Percentiles rank a stretch among this genome's conserved stretches.
phyloP scores from a whole-genome alignment of 305 asterid genomes.

The Fraxinus xanthoxyloides region DNA sequence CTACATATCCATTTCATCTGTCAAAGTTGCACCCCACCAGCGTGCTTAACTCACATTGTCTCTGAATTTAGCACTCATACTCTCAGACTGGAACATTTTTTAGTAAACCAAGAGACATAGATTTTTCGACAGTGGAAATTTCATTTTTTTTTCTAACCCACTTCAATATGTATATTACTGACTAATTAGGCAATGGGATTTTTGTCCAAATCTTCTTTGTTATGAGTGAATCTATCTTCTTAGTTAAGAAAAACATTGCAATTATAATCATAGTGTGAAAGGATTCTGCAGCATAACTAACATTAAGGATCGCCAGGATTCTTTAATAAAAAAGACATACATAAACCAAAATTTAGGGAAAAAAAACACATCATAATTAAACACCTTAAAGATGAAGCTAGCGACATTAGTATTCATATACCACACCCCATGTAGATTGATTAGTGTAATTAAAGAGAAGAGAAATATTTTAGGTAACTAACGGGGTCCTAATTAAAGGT shows the following conservation, averaged over 20 bases:
- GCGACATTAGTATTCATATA: slow-evolving; percentile 34
- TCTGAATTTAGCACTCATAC: slow-evolving; percentile 9
- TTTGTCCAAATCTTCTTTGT: slow-evolving; percentile 33
- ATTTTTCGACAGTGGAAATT: background rate
- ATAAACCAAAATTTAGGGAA: background rate
- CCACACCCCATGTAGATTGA: slow-evolving; percentile 32
- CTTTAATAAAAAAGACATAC: slow-evolving; percentile 26
- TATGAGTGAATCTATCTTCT: slow-evolving; percentile 26
- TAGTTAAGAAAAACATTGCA: background rate
- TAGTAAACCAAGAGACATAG: slow-evolving; percentile 24
- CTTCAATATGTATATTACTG: background rate
- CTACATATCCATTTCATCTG: too few species aligned
- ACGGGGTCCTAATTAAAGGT: slow-evolving; percentile 27
- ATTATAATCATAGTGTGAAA: background rate
- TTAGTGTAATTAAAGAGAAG: slow-evolving; percentile 3
- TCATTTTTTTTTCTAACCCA: background rate
- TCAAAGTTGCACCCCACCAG: too few species aligned
- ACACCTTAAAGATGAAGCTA: slow-evolving; percentile 10
- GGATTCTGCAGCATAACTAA: background rate
- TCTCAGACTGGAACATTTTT: slow-evolving; percentile 24
- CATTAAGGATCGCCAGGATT: slow-evolving; percentile 4
- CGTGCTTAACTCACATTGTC: too few species aligned
- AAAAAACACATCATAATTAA: slow-evolving; percentile 2
- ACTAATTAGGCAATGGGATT: background rate
- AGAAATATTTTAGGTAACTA: background rate